Percentiles rank a stretch among this genome's conserved stretches.
These are phyloP conservation scores for Plasmodium ovale DNA, from an alignment of 169 alveolate genomes.

Conservation along the genomic window DNA sequence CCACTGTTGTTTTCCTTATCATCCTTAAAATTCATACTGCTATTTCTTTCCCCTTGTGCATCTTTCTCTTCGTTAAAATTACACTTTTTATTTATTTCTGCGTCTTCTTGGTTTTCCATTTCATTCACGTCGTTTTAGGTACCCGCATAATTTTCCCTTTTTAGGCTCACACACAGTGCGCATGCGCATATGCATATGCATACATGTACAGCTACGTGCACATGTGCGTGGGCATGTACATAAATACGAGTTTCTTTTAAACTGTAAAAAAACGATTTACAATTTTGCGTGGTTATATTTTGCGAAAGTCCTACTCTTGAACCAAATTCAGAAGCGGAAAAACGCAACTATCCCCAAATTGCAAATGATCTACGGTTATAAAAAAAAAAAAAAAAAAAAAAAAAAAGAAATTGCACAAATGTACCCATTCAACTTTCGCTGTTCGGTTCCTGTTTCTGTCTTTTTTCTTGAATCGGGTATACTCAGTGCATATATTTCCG, in stretches of 20 bases:
- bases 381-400: too few relatives aligned
- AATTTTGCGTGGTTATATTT: too few relatives aligned
- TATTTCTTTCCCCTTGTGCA: not conserved
- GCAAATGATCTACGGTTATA: too few relatives aligned
- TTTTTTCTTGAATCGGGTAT: not conserved
- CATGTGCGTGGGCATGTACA: too few relatives aligned
- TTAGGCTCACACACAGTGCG: not conserved
- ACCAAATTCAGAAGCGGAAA: too few relatives aligned
- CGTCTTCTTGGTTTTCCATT: constrained; percentile 29
- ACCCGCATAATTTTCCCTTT: constrained; percentile 19
- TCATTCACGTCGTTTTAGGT: constrained; percentile 30
- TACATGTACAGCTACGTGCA: not conserved
- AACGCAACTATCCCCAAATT: too few relatives aligned
- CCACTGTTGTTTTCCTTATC: not conserved
- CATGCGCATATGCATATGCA: constrained; percentile 1
- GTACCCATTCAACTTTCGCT: too few relatives aligned
- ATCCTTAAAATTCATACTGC: not conserved
- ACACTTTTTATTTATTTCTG: constrained; percentile 28
- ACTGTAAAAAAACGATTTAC: too few relatives aligned
- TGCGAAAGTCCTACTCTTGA: too few relatives aligned
- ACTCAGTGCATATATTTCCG: not conserved
- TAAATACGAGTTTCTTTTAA: too few relatives aligned
- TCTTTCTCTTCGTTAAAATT: not conserved
- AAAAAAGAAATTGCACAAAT: too few relatives aligned
- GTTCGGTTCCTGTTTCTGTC: not conserved